Evolutionary conservation across 2,329 filamentous ascomycete genomes (phyloP).

Genomic region (Microsporum audouinii): DNA sequence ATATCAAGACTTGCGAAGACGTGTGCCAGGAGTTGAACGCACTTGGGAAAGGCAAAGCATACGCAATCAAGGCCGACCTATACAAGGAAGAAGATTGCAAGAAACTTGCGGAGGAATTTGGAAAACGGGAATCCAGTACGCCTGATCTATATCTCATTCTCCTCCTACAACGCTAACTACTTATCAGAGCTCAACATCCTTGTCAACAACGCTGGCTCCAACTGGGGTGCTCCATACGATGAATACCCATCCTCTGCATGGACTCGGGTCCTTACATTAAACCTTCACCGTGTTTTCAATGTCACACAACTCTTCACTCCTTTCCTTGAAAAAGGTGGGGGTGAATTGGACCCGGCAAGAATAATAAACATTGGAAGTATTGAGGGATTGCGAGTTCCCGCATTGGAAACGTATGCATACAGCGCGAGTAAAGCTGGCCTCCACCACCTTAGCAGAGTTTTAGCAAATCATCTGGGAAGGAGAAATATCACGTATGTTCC

Average conservation of each 20-base stretch:
- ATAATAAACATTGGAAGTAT: constrained; percentile 46
- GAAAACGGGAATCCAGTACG: constrained; percentile 43
- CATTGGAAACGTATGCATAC: constrained; percentile 43
- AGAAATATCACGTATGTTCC: constrained; percentile 42
- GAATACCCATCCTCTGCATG: constrained; percentile 48
- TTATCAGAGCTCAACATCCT: constrained; percentile 37
- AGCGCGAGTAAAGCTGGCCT: constrained; percentile 44
- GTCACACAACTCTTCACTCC: constrained; percentile 37
- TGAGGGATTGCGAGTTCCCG: constrained; percentile 44
- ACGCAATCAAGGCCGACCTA: constrained; percentile 42
- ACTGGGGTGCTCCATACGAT: constrained; percentile 47
- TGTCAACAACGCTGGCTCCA: constrained; percentile 44
- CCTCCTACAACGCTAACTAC: constrained; percentile 29
- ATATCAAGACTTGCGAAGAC: constrained; percentile 40
- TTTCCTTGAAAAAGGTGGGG: constrained; percentile 37
- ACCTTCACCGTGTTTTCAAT: constrained; percentile 45
- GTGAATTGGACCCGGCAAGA: constrained; percentile 33
- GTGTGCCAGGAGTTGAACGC: constrained; percentile 39
- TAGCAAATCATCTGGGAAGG: constrained; percentile 41
- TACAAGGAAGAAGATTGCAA: constrained; percentile 43
- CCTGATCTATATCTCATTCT: constrained; percentile 19
- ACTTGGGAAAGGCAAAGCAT: constrained; percentile 41
- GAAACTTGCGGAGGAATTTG: constrained; percentile 38
- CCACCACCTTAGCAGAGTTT: constrained; percentile 42
- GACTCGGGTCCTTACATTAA: constrained; percentile 46